phyloP scores from a whole-genome alignment of 2,329 filamentous ascomycete genomes.

The Tolypocladium nubicola region DNA sequence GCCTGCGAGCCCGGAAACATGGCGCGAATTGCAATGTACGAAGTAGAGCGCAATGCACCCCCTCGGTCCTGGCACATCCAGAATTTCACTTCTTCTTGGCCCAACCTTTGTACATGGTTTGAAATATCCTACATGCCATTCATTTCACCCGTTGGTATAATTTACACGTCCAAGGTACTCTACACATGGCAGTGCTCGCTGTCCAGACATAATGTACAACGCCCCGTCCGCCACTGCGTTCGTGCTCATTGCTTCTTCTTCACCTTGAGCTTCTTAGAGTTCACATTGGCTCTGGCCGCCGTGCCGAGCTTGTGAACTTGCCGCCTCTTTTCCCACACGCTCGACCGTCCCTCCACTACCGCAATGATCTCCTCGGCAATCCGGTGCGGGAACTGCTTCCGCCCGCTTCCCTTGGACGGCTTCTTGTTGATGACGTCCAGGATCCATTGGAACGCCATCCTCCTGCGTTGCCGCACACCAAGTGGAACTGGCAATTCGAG shows the following conservation, averaged over 20 bases:
- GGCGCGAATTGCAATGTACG: too few relatives aligned
- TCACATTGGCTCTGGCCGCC: conserved; percentile 63
- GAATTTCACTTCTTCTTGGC: too few relatives aligned
- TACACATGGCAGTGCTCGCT: background rate
- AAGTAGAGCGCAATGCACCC: too few relatives aligned
- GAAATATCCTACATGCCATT: background rate
- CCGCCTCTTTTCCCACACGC: conserved; percentile 73
- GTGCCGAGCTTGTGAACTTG: conserved; percentile 74
- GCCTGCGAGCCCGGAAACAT: too few relatives aligned
- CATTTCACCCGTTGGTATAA: background rate
- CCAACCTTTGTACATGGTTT: background rate
- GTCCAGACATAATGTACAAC: background rate
- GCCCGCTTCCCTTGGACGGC: conserved; percentile 59
- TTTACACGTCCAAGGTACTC: background rate
- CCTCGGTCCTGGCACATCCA: too few relatives aligned
- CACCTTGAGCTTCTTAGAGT: conserved; percentile 22
- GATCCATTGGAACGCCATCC: conserved; percentile 81
- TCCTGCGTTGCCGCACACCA: conserved; percentile 60
- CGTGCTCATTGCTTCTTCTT: conserved; percentile 22
- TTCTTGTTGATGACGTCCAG: conserved; percentile 73
- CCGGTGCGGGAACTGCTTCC: conserved; percentile 61
- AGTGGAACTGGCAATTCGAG: conserved; percentile 78
- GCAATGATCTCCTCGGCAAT: conserved; percentile 80
- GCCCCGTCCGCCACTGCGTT: too few relatives aligned
- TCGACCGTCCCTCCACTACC: conserved; percentile 76